Evolutionary conservation across 371 early-diverging fungal species (phyloP), one percentile per base, ranked within the genome.

Genomic region (Batkoa obscura): DNA sequence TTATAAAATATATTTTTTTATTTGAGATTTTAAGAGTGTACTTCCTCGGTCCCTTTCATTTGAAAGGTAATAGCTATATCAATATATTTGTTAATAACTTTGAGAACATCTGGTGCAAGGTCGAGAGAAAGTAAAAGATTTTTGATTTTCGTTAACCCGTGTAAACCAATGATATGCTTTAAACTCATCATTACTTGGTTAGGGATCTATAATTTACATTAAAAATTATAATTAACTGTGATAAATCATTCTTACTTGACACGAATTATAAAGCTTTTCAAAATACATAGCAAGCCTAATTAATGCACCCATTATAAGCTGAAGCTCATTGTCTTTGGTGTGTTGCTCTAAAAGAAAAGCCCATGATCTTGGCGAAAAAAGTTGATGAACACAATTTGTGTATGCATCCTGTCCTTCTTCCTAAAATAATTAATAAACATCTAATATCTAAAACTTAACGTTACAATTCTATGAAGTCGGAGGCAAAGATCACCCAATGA

Each of bases 321-420:
- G 80, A 23, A 90, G 70, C 57, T 89, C 78, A 3, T 81, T 80
- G 61, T 78, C 81, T 2, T 81, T 75, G 1, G 87, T 75, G 62
- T 88, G 79, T 58, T 90, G 76, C 43, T 87, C 86, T 59, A 94
- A 64, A 15, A 95, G 68, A 54, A 76, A 76, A 63, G 84, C 75
- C 78, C 84, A 83, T 9, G 95, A 79, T 62, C 86, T 84, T 43
- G 84, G 79, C 2, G 91, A 90, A 64, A 92, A 89, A 60, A 87
- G 86, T 59, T 87, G 84, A 42, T 88, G 86, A 34, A 90, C 72
- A 45, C 90, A 88, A 43, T 82, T 74, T 58, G 77, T 78, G 64
- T 84, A 94, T 0, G 94, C 93, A 55, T 88, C 88, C 60, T 83
- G 80, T 9, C 93, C 90, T 58, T 94, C 97, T 15, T 79, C 80